These are phyloP conservation scores for Saccharomycopsis phalli DNA, from an alignment of 1,139 yeast genomes.

Conservation along the genomic window DNA sequence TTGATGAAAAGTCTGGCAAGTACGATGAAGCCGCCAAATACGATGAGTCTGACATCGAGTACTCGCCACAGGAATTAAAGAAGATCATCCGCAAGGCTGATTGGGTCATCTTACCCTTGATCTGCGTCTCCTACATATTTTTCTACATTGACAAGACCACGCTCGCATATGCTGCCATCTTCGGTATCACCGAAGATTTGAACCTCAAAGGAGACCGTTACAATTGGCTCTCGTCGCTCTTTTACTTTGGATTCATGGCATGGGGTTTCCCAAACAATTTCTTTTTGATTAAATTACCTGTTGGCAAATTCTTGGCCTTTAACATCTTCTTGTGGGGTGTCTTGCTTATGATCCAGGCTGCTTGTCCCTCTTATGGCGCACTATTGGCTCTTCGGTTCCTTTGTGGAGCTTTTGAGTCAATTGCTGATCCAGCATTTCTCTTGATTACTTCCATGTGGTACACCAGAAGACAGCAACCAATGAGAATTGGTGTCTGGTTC, in stretches of 20 bases:
- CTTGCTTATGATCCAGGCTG: conserved; percentile 34
- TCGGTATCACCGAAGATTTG: conserved; percentile 41
- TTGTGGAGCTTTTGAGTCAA: conserved; percentile 40
- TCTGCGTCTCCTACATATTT: conserved; percentile 31
- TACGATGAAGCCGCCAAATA: conserved; percentile 3
- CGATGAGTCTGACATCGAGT: conserved; percentile 3
- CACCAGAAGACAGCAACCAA: conserved; percentile 40
- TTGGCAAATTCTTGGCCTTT: conserved; percentile 34
- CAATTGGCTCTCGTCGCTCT: conserved; percentile 51
- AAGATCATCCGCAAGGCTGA: conserved; percentile 28
- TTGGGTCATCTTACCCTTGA: conserved; percentile 30
- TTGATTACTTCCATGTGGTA: conserved; percentile 49
- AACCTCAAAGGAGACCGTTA: conserved; percentile 31
- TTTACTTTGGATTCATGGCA: conserved; percentile 42
- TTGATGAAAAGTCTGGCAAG: too few relatives aligned
- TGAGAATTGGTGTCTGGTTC: conserved; percentile 42
- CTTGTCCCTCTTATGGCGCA: conserved; percentile 30
- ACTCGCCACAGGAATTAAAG: conserved; percentile 14
- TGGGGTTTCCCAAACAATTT: conserved; percentile 43
- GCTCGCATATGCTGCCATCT: conserved; percentile 33
- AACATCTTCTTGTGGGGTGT: conserved; percentile 42
- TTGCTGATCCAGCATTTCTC: conserved; percentile 45
- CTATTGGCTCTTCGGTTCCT: conserved; percentile 37
- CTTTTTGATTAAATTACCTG: conserved; percentile 43
- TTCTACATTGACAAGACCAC: conserved; percentile 35